Percentiles rank a stretch among this genome's conserved stretches.
Conservation (phyloP, 495 filamentous ascomycete genomes). For the Chaetomium tenue region DNA sequence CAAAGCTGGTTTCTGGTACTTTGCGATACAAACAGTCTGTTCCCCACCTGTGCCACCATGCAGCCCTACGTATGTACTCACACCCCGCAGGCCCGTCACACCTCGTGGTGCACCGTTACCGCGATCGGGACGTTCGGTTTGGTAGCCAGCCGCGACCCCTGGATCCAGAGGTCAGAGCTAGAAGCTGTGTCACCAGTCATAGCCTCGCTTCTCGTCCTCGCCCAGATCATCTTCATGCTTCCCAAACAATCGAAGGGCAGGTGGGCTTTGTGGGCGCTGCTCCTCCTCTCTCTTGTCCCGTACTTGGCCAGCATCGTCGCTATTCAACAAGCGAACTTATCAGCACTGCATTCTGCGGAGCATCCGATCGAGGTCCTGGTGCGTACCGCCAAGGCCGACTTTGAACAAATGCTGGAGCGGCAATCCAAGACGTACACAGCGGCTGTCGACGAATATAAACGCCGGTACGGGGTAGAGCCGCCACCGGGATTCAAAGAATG, state of each 20-base stretch:
- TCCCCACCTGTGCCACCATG: not conserved
- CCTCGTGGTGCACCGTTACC: constrained; percentile 30
- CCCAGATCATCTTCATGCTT: constrained; percentile 28
- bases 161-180: constrained; percentile 23
- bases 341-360: constrained; percentile 6
- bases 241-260: constrained; percentile 23
- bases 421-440: constrained; percentile 48
- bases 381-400: constrained; percentile 40
- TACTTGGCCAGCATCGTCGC: constrained; percentile 25
- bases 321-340: constrained; percentile 14
- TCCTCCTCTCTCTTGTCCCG: constrained; percentile 23
- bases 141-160: constrained; percentile 28
- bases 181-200: constrained; percentile 19
- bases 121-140: constrained; percentile 31
- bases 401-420: constrained; percentile 36
- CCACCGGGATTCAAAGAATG: constrained; percentile 61
- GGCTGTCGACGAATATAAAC: constrained; percentile 52
- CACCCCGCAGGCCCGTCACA: not conserved
- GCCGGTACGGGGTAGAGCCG: constrained; percentile 53
- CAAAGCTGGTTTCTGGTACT: constrained; percentile 36
- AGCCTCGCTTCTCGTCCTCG: constrained; percentile 27
- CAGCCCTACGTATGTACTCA: not conserved
- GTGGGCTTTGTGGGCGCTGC: constrained; percentile 23
- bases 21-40: constrained; percentile 31
- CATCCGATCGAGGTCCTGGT: constrained; percentile 53